Base-by-base conservation (phyloP, 176 grass and related monocot genomes). In the Chloris gayana region DNA sequence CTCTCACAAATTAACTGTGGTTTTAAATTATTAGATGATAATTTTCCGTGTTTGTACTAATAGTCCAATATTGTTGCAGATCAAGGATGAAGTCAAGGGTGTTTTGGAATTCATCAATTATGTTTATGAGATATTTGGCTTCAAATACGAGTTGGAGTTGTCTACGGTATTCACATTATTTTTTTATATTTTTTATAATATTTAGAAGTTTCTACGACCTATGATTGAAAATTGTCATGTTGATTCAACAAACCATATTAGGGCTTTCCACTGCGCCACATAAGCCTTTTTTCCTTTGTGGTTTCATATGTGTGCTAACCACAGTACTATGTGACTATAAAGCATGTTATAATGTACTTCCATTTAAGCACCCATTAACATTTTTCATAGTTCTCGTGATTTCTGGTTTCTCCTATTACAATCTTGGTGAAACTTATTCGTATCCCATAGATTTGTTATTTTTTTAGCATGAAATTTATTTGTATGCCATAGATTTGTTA, bases 61-160 rank as follows among this genome's bases (percentile, higher is more conserved):
- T 80, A 50, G 7, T 63, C 87, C 58, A 64, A 84, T 37, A 42
- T 72, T 82, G 72, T 69, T 86, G 64, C 90, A 99, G 96, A 87
- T 99, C 76, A 99, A 99, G 82, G 86, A 89, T 31, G 96, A 99
- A 70, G 96, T 99, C 42, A 93, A 80, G 79, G 72, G 80, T 79
- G 90, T 87, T 64, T 83, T 99, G 82, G 96, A 95, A 15, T 99
- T 99, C 75, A 86, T 99, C 84, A 86, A 88, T 84, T 89, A 91
- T 86, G 88, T 91, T 71, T 99, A 99, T 22, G 79, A 84, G 73
- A 83, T 91, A 88, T 99, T 99, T 83, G 96, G 92, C 17, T 99
- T 99, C 80, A 89, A 94, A 72, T 99, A 92, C 57, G 96, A 99
- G 72, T 64, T 99, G 84, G 96, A 99, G 76, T 82, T 99, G 72